phyloP scores from a whole-genome alignment of 2,329 filamentous ascomycete species.

The Colletotrichum cuscutae region DNA sequence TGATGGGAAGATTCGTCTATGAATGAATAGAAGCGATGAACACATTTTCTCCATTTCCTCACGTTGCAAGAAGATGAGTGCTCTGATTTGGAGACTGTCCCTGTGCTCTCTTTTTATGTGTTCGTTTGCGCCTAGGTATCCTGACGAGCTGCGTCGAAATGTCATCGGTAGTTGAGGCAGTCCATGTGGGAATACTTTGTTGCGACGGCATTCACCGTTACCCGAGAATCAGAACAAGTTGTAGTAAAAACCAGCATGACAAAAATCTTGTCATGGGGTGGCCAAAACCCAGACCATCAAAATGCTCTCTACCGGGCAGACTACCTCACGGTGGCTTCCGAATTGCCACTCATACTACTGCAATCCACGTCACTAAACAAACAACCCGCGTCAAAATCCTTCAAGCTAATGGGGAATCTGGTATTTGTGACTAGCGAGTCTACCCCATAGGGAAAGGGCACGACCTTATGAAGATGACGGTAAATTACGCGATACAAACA shows the following conservation, averaged over 20 bases:
- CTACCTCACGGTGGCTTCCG: neutral
- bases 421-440: neutral
- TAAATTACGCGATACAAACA: constrained; percentile 15
- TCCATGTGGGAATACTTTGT: no score
- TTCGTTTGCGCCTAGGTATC: neutral
- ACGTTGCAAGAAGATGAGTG: neutral
- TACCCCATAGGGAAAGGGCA: neutral
- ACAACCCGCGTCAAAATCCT: neutral
- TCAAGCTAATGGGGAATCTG: neutral
- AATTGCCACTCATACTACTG: neutral
- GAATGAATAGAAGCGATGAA: neutral
- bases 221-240: no score
- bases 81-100: neutral
- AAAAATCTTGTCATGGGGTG: neutral
- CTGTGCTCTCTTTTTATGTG: neutral
- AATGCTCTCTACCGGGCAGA: neutral
- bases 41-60: neutral
- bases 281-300: neutral
- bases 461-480: neutral
- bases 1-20: neutral
- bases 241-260: neutral
- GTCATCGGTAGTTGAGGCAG: no score
- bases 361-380: neutral
- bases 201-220: no score
- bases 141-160: no score